Percentiles rank a stretch among this genome's conserved stretches.
Conservation (phyloP, 2,329 filamentous ascomycete species). For the Epichloe scottii region DNA sequence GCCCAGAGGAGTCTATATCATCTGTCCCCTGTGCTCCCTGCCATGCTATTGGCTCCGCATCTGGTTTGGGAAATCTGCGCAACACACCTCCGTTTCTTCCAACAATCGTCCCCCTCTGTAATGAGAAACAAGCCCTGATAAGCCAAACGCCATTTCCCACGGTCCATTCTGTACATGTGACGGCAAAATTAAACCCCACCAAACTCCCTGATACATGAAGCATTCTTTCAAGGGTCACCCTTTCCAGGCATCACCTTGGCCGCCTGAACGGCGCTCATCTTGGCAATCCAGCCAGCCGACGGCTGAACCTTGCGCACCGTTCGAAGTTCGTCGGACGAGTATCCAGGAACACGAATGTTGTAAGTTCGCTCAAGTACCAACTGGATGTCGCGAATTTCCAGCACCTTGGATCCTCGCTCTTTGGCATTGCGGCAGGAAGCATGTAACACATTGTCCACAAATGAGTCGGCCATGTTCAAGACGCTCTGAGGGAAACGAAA, state of each 20-base stretch:
- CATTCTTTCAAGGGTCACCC: conserved; percentile 25
- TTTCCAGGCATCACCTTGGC: conserved; percentile 67
- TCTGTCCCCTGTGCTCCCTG: not conserved
- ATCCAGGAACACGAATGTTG: conserved; percentile 88
- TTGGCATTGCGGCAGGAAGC: conserved; percentile 85
- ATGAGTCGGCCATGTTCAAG: conserved; percentile 81
- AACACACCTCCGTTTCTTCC: not conserved
- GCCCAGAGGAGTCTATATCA: not conserved
- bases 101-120: too few species aligned
- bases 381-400: conserved; percentile 81
- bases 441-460: conserved; percentile 83
- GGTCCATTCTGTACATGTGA: not conserved
- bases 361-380: conserved; percentile 73
- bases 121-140: not conserved
- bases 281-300: conserved; percentile 78
- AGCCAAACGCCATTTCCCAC: not conserved
- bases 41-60: not conserved
- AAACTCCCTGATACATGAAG: not conserved
- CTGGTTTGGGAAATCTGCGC: not conserved
- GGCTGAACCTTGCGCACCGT: conserved; percentile 91
- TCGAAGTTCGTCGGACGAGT: conserved; percentile 84
- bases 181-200: not conserved
- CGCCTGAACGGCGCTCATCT: conserved; percentile 93
- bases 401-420: conserved; percentile 75
- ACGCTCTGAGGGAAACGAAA: conserved; percentile 49